These are phyloP conservation scores for Eucalyptus polybractea DNA, from an alignment of 345 rosid species.

Conservation along the genomic window DNA sequence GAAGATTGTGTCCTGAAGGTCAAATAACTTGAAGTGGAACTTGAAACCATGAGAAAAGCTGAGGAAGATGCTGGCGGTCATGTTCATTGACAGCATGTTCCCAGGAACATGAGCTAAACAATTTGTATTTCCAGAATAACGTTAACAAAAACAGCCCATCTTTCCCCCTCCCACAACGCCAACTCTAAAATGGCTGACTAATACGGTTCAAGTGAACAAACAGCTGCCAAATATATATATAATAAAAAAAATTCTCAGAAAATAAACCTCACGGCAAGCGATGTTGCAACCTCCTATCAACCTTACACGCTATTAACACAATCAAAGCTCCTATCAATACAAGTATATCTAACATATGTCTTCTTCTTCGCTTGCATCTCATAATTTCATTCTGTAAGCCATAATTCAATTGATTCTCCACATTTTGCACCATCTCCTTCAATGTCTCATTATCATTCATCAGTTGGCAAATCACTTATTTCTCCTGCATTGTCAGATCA, in stretches of 20 bases:
- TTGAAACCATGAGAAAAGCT: constrained; percentile 68
- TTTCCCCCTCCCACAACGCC: too few relatives aligned
- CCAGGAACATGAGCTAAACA: too few relatives aligned
- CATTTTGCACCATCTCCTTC: neutral
- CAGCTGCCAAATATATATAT: too few relatives aligned
- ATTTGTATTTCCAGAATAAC: too few relatives aligned
- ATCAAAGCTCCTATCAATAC: neutral
- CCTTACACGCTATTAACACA: neutral
- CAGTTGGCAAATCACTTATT: neutral
- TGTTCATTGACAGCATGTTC: constrained; percentile 32
- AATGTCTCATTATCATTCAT: neutral
- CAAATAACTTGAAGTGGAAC: constrained; percentile 89
- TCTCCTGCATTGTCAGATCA: neutral
- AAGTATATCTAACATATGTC: neutral
- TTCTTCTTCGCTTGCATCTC: neutral
- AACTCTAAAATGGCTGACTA: neutral
- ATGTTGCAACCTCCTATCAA: neutral
- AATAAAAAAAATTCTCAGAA: neutral
- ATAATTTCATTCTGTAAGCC: neutral
- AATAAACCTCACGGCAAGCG: neutral
- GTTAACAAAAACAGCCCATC: too few relatives aligned
- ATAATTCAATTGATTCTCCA: neutral
- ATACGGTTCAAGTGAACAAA: neutral
- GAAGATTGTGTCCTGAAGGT: constrained; percentile 24
- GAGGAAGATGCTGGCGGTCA: constrained; percentile 68